A percentile compares a stretch with the other conserved stretches of the same genome.
Conservation (phyloP, 2,329 filamentous ascomycete genomes). For the Hymenoscyphus albidus region DNA sequence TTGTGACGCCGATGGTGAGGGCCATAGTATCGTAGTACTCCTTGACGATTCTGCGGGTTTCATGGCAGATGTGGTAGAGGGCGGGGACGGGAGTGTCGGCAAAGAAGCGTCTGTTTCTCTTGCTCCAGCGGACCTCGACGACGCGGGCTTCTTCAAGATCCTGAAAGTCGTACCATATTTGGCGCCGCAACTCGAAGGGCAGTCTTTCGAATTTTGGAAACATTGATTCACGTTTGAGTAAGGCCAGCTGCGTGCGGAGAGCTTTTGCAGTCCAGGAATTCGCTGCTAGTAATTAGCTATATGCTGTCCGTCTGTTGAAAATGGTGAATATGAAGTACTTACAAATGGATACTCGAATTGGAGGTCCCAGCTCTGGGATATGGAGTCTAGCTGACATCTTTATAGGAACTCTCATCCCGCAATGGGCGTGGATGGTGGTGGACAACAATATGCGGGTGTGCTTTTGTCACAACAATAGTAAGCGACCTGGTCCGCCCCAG, state of each 20-base stretch:
- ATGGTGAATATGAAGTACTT: too few species aligned
- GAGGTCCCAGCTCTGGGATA: too few species aligned
- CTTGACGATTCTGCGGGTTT: neutral
- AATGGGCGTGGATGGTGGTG: too few species aligned
- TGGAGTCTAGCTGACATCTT: too few species aligned
- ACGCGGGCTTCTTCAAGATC: neutral
- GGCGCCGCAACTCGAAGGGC: neutral
- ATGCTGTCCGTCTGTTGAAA: too few species aligned
- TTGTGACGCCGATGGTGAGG: slow-evolving; percentile 5
- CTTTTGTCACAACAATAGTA: too few species aligned
- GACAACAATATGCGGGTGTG: too few species aligned
- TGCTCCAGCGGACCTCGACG: slow-evolving; percentile 11
- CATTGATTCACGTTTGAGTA: neutral
- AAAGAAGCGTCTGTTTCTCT: slow-evolving; percentile 8
- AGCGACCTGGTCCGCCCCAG: too few species aligned
- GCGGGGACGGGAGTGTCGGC: neutral
- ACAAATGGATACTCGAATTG: too few species aligned
- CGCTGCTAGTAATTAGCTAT: too few species aligned
- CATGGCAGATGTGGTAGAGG: slow-evolving; percentile 4
- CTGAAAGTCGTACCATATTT: slow-evolving; percentile 1
- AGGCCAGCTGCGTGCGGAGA: neutral
- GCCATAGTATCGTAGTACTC: neutral
- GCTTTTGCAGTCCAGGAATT: too few species aligned
- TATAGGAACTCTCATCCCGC: too few species aligned
- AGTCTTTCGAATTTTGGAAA: neutral